Evolutionary conservation across 2,329 filamentous ascomycete genomes (phyloP), one percentile per base, ranked within the genome.

Genomic region (Byssochlamys sp.): DNA sequence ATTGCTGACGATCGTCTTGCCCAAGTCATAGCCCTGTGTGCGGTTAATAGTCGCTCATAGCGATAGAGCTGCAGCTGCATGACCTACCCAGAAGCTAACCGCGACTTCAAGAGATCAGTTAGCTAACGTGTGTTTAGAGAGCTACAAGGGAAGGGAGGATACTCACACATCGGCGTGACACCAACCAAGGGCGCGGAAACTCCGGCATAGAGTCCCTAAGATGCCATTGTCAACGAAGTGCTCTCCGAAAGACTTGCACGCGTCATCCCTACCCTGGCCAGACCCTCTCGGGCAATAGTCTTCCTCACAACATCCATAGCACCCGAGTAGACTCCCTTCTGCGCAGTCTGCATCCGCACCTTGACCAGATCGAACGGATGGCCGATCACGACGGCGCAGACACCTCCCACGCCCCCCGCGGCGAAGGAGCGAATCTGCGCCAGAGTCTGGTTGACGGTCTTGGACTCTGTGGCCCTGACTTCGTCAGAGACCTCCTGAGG

Each of bases 341-440:
- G 91, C 35, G 94, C 91, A 1, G 94, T 99, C 80, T 99, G 94
- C 73, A 99, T 79, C 59, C 94, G 89, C 63, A 99, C 94, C 78
- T 99, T 99, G 73, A 97, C 92, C 66, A 99, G 81, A 73, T 99
- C 94, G 72, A 99, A 99, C 9, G 94, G 94, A 75, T 99, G 94
- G 58, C 94, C 89, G 59, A 97, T 91, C 49, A 99, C 73, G 57
- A 99, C 94, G 58, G 94, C 92, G 78, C 90, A 97, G 53, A 99
- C 75, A 66, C 94, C 94, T 65, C 94, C 94, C 59, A 95, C 95
- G 61, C 91, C 94, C 66, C 94, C 94, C 6, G 92, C 92, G 7
- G 82, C 86, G 55, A 99, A 83, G 49, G 92, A 94, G 59, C 92
- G 87, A 62, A 95, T 74, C 72, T 84, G 84, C 56, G 84, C 81